Conservation (phyloP, 2,329 filamentous ascomycete species). For the Aspergillus fumigatiaffinis region DNA sequence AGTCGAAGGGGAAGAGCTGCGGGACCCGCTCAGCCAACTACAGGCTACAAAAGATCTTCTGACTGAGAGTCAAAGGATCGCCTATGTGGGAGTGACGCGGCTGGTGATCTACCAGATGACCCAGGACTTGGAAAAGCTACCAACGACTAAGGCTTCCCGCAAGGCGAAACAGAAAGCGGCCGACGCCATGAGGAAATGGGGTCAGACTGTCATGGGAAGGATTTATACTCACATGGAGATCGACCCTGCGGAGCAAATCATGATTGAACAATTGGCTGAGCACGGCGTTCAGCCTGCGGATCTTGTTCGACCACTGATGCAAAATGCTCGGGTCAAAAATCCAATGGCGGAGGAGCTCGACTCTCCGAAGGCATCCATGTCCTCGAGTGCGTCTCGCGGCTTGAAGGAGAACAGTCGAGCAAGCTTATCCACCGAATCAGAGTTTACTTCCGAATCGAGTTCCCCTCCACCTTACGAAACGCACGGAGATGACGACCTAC, state of each 20-base stretch:
- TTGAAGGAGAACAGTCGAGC: constrained; percentile 20
- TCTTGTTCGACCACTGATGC: constrained; percentile 80
- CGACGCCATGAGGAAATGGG: constrained; percentile 90
- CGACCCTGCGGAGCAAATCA: constrained; percentile 79
- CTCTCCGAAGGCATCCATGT: constrained; percentile 36
- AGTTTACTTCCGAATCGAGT: constrained; percentile 44
- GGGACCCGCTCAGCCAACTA: constrained; percentile 84
- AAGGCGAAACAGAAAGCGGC: constrained; percentile 66
- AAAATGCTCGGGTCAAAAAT: constrained; percentile 89
- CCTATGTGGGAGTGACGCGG: constrained; percentile 87
- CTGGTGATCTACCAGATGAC: constrained; percentile 76
- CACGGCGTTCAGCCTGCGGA: constrained; percentile 85
- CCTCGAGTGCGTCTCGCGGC: constrained; percentile 30
- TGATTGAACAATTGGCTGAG: constrained; percentile 95
- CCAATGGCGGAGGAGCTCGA: constrained; percentile 63
- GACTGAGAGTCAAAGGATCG: constrained; percentile 91
- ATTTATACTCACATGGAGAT: constrained; percentile 97
- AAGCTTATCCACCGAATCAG: constrained; percentile 33
- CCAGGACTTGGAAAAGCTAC: constrained; percentile 61
- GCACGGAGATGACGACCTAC: constrained; percentile 65
- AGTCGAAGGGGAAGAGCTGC: constrained; percentile 70
- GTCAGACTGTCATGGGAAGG: constrained; percentile 96
- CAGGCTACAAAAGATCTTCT: constrained; percentile 93
- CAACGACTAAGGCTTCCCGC: constrained; percentile 60
- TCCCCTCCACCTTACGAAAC: constrained; percentile 55